Percentiles rank a stretch among this genome's conserved stretches.
These are phyloP conservation scores for Russula dissimulans DNA, from an alignment of 768 basidiomycete species.

Conservation along the genomic window DNA sequence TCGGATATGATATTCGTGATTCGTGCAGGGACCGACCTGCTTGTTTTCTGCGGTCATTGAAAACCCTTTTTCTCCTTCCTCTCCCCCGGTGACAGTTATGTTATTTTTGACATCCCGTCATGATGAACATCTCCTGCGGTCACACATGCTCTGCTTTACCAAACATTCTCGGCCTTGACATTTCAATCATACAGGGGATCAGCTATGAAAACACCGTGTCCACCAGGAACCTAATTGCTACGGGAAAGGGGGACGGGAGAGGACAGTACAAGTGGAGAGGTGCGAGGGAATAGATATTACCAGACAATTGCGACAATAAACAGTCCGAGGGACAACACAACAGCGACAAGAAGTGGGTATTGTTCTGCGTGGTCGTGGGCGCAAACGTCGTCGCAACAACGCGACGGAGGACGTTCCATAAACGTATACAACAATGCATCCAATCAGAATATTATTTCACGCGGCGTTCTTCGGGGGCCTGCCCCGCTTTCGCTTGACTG, in stretches of 20 bases:
- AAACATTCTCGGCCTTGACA: slow-evolving; percentile 15
- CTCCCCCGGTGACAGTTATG: slow-evolving; percentile 5
- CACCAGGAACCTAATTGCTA: slow-evolving; percentile 20
- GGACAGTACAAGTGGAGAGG: slow-evolving; percentile 15
- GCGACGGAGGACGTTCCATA: slow-evolving; percentile 20
- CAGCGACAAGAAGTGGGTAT: slow-evolving; percentile 28
- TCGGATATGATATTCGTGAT: slow-evolving; percentile 13
- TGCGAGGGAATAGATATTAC: slow-evolving; percentile 14
- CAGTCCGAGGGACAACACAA: slow-evolving; percentile 24
- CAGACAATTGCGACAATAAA: slow-evolving; percentile 17
- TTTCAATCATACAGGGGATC: slow-evolving; percentile 18
- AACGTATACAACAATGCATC: slow-evolving; percentile 26
- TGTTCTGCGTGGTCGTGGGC: slow-evolving; percentile 28
- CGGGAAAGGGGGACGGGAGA: slow-evolving; percentile 1
- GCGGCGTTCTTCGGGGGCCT: slow-evolving; percentile 44
- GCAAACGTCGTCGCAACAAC: slow-evolving; percentile 21
- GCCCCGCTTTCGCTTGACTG: slow-evolving; percentile 60
- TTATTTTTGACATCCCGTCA: not conserved
- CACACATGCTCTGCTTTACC: slow-evolving; percentile 3
- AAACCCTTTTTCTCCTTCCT: slow-evolving; percentile 2
- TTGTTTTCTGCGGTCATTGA: slow-evolving; percentile 18
- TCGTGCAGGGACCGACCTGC: slow-evolving; percentile 8
- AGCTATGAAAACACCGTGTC: slow-evolving; percentile 22
- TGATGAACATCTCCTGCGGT: not conserved
- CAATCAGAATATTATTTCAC: slow-evolving; percentile 19